Conservation (phyloP, 2,329 filamentous ascomycete species). For the Lecanicillium sp. region DNA sequence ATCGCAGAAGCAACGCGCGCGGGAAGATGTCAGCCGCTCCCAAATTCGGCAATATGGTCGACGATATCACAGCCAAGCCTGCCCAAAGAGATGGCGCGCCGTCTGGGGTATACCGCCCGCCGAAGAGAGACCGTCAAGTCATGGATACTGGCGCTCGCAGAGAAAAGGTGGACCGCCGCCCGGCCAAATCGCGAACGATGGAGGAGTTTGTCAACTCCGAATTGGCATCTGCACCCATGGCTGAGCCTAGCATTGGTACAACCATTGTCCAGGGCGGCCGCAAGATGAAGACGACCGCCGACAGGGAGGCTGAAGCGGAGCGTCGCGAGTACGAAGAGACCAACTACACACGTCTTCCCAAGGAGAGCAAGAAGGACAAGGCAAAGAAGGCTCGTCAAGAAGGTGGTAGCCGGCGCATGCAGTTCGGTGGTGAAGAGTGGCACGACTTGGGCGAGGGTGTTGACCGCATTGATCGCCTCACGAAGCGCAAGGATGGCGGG, state of each 20-base stretch:
- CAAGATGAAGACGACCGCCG: constrained; percentile 67
- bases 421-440: constrained; percentile 89
- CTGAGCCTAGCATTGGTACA: constrained; percentile 85
- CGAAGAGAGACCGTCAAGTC: constrained; percentile 76
- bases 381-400: constrained; percentile 55
- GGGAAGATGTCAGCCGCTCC: constrained; percentile 27
- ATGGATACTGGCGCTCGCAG: constrained; percentile 62
- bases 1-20: constrained; percentile 16
- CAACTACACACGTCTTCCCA: constrained; percentile 84
- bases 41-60: constrained; percentile 26
- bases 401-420: constrained; percentile 52
- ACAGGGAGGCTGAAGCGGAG: constrained; percentile 73
- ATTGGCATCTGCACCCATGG: constrained; percentile 71
- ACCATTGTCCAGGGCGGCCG: constrained; percentile 78
- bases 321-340: constrained; percentile 81
- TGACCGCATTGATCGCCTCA: constrained; percentile 79
- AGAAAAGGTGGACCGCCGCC: constrained; percentile 55
- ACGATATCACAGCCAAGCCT: constrained; percentile 26
- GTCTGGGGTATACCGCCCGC: constrained; percentile 80
- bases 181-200: constrained; percentile 72
- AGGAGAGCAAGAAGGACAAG: constrained; percentile 79
- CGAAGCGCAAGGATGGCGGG: constrained; percentile 58
- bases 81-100: constrained; percentile 27
- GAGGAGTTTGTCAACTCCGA: constrained; percentile 89
- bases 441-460: constrained; percentile 75